Evolutionary conservation across 1,284 basidiomycete species (phyloP).

Genomic region (Peniophora sp.): DNA sequence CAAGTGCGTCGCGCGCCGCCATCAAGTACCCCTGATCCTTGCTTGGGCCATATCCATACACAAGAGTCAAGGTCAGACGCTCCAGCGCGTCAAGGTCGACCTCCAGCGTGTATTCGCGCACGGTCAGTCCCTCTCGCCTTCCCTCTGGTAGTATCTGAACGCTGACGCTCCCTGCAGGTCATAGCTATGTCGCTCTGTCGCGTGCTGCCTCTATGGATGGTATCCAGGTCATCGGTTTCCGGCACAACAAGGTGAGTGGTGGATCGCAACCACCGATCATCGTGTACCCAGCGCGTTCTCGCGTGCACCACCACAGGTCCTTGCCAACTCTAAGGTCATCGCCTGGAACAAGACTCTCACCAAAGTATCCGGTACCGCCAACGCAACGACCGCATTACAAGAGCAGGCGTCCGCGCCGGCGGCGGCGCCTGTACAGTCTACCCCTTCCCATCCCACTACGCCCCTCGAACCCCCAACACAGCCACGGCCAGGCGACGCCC

Average conservation of each 20-base stretch:
- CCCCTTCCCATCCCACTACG: too few species aligned
- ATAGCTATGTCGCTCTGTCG: conserved; percentile 94
- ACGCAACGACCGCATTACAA: too few species aligned
- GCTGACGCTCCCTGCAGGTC: conserved; percentile 37
- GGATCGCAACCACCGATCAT: neutral
- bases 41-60: conserved; percentile 95
- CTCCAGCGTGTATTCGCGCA: conserved; percentile 83
- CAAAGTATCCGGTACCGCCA: too few species aligned
- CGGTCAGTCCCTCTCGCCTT: conserved; percentile 33
- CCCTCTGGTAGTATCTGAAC: neutral
- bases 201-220: conserved; percentile 90
- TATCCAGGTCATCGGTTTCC: conserved; percentile 86
- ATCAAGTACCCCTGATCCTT: conserved; percentile 81
- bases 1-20: conserved; percentile 25
- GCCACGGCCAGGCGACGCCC: too few species aligned
- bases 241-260: conserved; percentile 55
- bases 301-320: conserved; percentile 45
- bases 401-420: too few species aligned
- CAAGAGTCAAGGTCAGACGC: conserved; percentile 88
- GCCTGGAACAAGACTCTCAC: conserved; percentile 63
- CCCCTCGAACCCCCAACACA: too few species aligned
- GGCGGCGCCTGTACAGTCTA: too few species aligned
- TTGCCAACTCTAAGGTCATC: conserved; percentile 63
- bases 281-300: too few species aligned
- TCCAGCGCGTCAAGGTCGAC: conserved; percentile 81